Evolutionary conservation across 2,329 filamentous ascomycete genomes (phyloP), one percentile per base, ranked within the genome.

Genomic region (Diaporthe aspalathi): DNA sequence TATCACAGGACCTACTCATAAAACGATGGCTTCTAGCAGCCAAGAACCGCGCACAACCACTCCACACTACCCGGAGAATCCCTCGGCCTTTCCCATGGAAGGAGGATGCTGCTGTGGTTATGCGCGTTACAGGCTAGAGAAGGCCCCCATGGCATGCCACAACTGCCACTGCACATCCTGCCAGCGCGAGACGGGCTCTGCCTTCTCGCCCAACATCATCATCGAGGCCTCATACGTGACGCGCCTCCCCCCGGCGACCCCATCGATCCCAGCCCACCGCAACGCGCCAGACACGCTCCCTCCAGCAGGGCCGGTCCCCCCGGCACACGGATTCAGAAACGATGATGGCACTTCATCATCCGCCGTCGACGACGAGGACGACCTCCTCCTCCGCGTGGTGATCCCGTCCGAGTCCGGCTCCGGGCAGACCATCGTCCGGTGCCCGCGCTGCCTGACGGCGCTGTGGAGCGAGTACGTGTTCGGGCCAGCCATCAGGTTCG

Each of bases 91-190:
- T 45, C 74, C 74, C 11, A 69, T 83, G 73, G 70, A 77, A 40
- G 80, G 81, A 70, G 90, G 89, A 71, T 93, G 93, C 79, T 87
- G 89, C 67, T 93, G 91, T 79, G 90, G 90, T 17, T 89, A 92
- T 76, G 85, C 92, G 74, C 92, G 91, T 78, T 92, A 93, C 79
- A 81, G 90, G 16, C 84, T 89, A 40, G 88, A 89, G 75, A 81
- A 91, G 2, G 82, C 91, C n/a, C 79, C 84, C 24, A 76, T 86
- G 52, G 73, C 83, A 66, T 80, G 83, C 43, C 81, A 86, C 75
- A 83, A 81, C 80, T 86, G 84, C 77, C 82, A 85, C 76, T 86
- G 84, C 78, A 83, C 81, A 29, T 76, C 77, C 71, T 86, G 85
- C 77, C 84, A 86, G 74, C 81, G 79, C 68, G 83, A 85, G 75